Conservation (phyloP, 371 early-diverging fungal genomes). For the Mortierella sp. region DNA sequence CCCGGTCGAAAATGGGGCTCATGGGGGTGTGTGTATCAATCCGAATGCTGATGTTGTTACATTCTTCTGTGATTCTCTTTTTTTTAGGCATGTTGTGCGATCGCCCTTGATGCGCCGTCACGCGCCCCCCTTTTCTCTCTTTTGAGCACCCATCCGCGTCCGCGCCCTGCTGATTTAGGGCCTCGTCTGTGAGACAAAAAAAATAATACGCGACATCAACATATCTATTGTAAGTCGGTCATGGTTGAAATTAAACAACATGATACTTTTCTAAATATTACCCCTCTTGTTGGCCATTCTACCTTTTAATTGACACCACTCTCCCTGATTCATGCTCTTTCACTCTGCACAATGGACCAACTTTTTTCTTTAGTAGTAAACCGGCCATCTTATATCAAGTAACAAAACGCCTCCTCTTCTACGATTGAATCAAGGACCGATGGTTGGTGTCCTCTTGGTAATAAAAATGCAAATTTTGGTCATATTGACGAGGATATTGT, state of each 20-base stretch:
- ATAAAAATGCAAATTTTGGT: too few species aligned
- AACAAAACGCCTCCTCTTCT: background rate
- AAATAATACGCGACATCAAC: slow-evolving; percentile 2
- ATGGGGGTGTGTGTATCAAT: background rate
- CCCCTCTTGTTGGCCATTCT: background rate
- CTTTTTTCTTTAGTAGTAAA: background rate
- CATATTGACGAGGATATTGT: too few species aligned
- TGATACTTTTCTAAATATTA: background rate
- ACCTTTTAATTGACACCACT: background rate
- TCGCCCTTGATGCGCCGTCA: background rate
- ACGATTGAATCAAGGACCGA: slow-evolving; percentile 7
- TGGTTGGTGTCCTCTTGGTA: background rate
- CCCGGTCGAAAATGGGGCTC: background rate
- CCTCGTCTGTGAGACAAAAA: slow-evolving; percentile 14
- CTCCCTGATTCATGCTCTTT: too few species aligned
- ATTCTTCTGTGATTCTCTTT: background rate
- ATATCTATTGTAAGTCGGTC: background rate
- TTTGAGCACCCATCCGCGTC: slow-evolving; percentile 8
- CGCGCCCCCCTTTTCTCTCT: background rate
- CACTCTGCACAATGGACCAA: background rate
- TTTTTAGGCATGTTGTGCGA: background rate
- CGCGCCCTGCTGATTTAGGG: background rate
- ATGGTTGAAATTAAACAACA: background rate
- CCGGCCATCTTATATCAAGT: background rate
- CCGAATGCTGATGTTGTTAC: too few species aligned